A percentile compares a stretch with the other conserved stretches of the same genome.
Evolutionary conservation across 345 rosid species (phyloP).

Genomic region (Brassica incana): DNA sequence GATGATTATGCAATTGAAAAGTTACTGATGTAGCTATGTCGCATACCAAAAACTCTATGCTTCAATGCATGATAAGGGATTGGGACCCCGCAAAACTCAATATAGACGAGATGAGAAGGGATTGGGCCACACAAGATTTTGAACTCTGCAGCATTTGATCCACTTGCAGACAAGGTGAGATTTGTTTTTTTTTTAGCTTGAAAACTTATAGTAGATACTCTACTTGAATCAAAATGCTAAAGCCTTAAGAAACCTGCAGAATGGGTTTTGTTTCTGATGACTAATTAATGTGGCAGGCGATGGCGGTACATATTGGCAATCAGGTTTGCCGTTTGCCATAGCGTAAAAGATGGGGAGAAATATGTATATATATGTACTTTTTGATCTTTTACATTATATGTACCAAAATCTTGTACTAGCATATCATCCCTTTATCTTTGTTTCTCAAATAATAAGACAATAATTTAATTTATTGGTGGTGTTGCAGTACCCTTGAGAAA

Average conservation of each 20-base stretch:
- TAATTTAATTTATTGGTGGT: slow-evolving; percentile 18
- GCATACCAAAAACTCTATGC: slow-evolving; percentile 81
- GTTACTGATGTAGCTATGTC: slow-evolving; percentile 21
- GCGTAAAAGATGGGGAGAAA: slow-evolving; percentile 91
- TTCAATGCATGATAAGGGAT: slow-evolving; percentile 85
- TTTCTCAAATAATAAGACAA: background rate
- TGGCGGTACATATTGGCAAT: slow-evolving; percentile 92
- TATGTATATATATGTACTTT: background rate
- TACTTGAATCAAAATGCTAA: background rate
- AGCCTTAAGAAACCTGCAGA: background rate
- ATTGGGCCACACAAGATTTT: slow-evolving; percentile 93
- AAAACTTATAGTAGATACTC: background rate
- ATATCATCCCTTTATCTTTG: background rate
- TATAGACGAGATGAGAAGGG: slow-evolving; percentile 85
- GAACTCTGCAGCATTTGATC: slow-evolving; percentile 99
- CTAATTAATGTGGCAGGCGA: slow-evolving; percentile 50
- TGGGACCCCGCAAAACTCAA: slow-evolving; percentile 91
- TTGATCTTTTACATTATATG: slow-evolving; percentile 4
- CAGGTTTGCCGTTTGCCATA: slow-evolving; percentile 86
- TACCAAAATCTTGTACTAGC: background rate
- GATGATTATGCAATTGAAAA: background rate
- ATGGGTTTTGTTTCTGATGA: background rate
- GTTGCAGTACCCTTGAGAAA: background rate
- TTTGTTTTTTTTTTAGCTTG: background rate
- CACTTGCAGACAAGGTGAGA: slow-evolving; percentile 92